Evolutionary conservation across 169 alveolate species (phyloP).

Genomic region (Cryptosporidium andersoni): DNA sequence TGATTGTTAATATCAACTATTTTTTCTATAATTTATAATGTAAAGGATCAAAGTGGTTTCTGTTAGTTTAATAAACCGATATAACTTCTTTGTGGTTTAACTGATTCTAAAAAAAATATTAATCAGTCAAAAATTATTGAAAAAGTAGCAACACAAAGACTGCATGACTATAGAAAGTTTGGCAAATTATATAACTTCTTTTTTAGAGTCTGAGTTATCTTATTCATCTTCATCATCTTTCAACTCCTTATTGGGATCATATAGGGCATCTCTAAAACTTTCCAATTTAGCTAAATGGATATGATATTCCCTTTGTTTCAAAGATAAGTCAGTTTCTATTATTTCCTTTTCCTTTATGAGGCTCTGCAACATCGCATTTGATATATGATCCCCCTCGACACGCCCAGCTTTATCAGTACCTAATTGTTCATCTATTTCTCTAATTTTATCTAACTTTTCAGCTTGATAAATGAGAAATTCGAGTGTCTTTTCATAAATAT

Average conservation of each 20-base stretch:
- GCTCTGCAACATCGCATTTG: neutral
- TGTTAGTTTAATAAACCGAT: too few species aligned
- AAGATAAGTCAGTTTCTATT: conserved; percentile 32
- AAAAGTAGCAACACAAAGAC: neutral
- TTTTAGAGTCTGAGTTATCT: neutral
- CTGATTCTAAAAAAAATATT: neutral
- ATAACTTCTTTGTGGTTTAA: neutral
- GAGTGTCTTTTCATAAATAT: conserved; percentile 46
- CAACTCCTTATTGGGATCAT: conserved; percentile 33
- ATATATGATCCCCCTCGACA: neutral
- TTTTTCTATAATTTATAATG: too few species aligned
- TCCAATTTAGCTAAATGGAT: conserved; percentile 27
- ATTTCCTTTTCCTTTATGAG: conserved; percentile 38
- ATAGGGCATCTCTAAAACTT: conserved; percentile 54
- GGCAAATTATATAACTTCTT: too few species aligned
- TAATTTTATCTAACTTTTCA: conserved; percentile 50
- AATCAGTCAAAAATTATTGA: neutral
- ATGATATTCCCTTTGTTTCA: conserved; percentile 44
- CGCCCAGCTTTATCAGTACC: conserved; percentile 18
- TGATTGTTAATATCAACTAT: too few species aligned
- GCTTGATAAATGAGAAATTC: conserved; percentile 44
- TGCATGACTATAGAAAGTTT: too few species aligned
- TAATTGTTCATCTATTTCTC: conserved; percentile 50
- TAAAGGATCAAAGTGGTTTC: too few species aligned
- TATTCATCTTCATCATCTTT: conserved; percentile 53